Evolutionary conservation across 768 basidiomycete genomes (phyloP).

Genomic region (Holtermannia corniformis): DNA sequence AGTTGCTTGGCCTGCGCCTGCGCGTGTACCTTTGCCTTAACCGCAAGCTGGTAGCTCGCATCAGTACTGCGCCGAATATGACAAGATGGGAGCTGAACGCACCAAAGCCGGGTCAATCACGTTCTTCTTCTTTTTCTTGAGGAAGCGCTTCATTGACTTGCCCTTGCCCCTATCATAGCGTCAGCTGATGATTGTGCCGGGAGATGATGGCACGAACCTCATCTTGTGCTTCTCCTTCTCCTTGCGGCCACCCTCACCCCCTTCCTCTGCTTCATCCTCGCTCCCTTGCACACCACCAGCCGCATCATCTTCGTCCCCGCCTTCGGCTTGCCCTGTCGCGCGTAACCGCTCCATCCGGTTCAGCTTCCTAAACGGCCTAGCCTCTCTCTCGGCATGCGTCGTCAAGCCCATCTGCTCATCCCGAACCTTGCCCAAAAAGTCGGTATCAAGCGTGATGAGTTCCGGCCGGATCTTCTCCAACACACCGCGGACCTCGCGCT

Average conservation of each 20-base stretch:
- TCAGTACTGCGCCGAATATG: neutral
- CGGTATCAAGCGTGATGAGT: slow-evolving; percentile 59
- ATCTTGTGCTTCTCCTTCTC: slow-evolving; percentile 62
- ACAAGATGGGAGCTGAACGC: slow-evolving; percentile 14
- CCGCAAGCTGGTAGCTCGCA: slow-evolving; percentile 16
- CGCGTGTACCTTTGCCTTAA: slow-evolving; percentile 26
- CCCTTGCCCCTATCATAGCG: slow-evolving; percentile 51
- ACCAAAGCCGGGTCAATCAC: slow-evolving; percentile 68
- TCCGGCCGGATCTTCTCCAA: slow-evolving; percentile 94
- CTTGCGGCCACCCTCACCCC: slow-evolving; percentile 27
- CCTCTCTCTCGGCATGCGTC: slow-evolving; percentile 39
- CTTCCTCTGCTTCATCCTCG: slow-evolving; percentile 40
- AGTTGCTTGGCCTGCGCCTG: slow-evolving; percentile 23
- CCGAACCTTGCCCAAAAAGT: slow-evolving; percentile 39
- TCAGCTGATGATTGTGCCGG: neutral
- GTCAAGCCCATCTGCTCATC: slow-evolving; percentile 28
- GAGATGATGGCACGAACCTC: slow-evolving; percentile 34
- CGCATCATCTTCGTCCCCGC: slow-evolving; percentile 49
- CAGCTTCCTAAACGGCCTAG: slow-evolving; percentile 24
- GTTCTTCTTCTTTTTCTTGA: slow-evolving; percentile 89
- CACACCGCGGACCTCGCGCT: slow-evolving; percentile 80
- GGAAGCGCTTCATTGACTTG: slow-evolving; percentile 70
- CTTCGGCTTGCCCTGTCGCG: slow-evolving; percentile 55
- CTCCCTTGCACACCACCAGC: slow-evolving; percentile 49
- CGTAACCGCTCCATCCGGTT: slow-evolving; percentile 62